Base-by-base conservation (phyloP, 768 basidiomycete genomes). In the Tubosaeta brunneosetosa region DNA sequence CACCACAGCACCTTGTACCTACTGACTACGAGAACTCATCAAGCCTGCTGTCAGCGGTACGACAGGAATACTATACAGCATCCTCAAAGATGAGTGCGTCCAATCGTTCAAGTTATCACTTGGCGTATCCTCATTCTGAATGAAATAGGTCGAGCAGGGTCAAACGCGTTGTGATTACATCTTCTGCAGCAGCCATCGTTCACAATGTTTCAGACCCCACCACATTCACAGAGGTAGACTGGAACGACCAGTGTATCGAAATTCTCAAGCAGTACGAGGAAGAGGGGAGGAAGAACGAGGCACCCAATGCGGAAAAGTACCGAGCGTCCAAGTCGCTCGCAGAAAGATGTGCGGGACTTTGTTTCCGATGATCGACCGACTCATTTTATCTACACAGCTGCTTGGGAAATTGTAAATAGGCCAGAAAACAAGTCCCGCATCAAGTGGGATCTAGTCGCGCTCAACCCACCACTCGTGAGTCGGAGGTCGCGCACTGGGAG, bases 21-120 rank as follows among this genome's bases (percentile, higher is more conserved):
- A 17, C 22, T 31, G 31, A 34, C n/a, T 42, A 11, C 38, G 25
- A 85, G 84, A 87, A 54, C 59, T 88, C 36, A 82, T 89, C 55
- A 66, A 65, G 16, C 90, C 91, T 6, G 90, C 90, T 25, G 78
- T 91, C 4, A 70, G 80, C 3, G 89, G 90, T 2, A 91, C 89
- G 0, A 59, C 79, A 1, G 75, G 81, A 6, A 73, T 91, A 13
- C 70, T 92, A 25, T 69, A 80, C 54, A 81, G 81, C 41, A 77
- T 81, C 9, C 63, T 78, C 50, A 83, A 81, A 63, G 62, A 80
- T 57, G 76, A 73, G 80, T 83, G 55, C 19, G 69, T 56, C 7
- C 11, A 14, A 16, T 40, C 2, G 11, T 14, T 31, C 9, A 2
- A 7, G 36, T 2, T 29, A 9, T 29, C 9, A 29, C 6, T 29